These are phyloP conservation scores for Gossypium sturtianum DNA, from an alignment of 345 rosid genomes.

Conservation along the genomic window DNA sequence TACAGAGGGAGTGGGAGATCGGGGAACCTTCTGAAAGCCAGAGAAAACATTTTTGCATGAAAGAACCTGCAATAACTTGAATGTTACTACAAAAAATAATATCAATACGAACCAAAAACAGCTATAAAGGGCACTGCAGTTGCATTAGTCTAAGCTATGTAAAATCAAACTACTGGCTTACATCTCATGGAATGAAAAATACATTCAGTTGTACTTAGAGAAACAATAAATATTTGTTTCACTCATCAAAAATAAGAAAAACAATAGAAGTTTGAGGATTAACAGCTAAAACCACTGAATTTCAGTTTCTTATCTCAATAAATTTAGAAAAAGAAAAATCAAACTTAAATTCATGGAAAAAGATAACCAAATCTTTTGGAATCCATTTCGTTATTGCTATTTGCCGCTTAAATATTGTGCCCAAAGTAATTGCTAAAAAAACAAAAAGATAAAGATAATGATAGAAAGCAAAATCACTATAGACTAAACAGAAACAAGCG, in stretches of 20 bases:
- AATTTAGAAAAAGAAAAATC: not conserved
- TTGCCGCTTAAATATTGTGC: too few relatives aligned
- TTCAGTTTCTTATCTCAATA: not conserved
- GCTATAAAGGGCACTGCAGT: not conserved
- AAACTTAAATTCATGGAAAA: not conserved
- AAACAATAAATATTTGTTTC: not conserved
- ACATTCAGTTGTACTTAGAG: not conserved
- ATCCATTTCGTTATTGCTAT: not conserved
- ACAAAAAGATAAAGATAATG: not conserved
- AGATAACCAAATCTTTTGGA: not conserved
- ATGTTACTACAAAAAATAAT: not conserved
- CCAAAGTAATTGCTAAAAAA: not conserved
- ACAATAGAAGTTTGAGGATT: not conserved
- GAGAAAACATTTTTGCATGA: conserved; percentile 81
- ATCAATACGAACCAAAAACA: not conserved
- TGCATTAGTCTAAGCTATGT: not conserved
- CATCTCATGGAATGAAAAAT: not conserved
- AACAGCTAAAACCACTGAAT: not conserved
- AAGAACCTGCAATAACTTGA: conserved; percentile 49
- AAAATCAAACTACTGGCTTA: not conserved
- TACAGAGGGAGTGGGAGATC: conserved; percentile 73
- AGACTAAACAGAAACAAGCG: not conserved
- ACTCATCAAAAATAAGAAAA: not conserved
- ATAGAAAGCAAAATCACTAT: not conserved
- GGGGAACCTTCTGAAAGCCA: conserved; percentile 81